Percentiles rank a stretch among this genome's conserved stretches.
phyloP scores from a whole-genome alignment of 306 rosid species.

The Lablab purpureus region DNA sequence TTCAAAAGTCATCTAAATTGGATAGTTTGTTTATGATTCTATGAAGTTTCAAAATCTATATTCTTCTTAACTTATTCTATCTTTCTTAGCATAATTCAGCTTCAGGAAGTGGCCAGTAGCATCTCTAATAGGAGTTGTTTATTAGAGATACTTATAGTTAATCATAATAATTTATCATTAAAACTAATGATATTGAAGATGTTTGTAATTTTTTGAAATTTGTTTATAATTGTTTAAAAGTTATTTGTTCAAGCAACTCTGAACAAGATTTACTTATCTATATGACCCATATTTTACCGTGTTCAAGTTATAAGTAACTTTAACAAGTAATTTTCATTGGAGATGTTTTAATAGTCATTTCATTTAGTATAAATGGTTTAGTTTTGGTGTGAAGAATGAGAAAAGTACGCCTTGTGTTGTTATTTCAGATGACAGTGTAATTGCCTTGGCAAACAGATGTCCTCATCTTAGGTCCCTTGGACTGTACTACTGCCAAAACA shows the following conservation, averaged over 20 bases:
- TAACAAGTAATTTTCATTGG: too few species aligned
- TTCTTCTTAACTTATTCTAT: not conserved
- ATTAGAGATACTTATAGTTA: too few species aligned
- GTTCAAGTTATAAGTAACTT: too few species aligned
- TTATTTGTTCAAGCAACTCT: too few species aligned
- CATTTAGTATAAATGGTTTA: not conserved
- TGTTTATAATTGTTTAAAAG: too few species aligned
- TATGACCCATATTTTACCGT: too few species aligned
- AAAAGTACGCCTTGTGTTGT: not conserved
- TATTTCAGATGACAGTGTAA: conserved; percentile 87
- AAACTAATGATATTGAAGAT: too few species aligned
- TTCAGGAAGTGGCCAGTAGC: conserved; percentile 41
- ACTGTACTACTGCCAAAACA: conserved; percentile 91
- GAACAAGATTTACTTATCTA: too few species aligned
- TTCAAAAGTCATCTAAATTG: not conserved
- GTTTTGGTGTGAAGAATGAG: not conserved
- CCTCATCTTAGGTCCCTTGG: conserved; percentile 81
- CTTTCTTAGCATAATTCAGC: conserved; percentile 39
- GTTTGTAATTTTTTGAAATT: too few species aligned
- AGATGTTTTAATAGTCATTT: conserved; percentile 3
- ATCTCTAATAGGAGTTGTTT: too few species aligned
- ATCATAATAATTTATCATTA: too few species aligned
- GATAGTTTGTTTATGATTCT: not conserved
- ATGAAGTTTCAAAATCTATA: not conserved
- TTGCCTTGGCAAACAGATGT: conserved; percentile 81